Evolutionary conservation across 2,329 filamentous ascomycete species (phyloP), one percentile per base, ranked within the genome.

Genomic region (Neofusicoccum kwambonambiense): DNA sequence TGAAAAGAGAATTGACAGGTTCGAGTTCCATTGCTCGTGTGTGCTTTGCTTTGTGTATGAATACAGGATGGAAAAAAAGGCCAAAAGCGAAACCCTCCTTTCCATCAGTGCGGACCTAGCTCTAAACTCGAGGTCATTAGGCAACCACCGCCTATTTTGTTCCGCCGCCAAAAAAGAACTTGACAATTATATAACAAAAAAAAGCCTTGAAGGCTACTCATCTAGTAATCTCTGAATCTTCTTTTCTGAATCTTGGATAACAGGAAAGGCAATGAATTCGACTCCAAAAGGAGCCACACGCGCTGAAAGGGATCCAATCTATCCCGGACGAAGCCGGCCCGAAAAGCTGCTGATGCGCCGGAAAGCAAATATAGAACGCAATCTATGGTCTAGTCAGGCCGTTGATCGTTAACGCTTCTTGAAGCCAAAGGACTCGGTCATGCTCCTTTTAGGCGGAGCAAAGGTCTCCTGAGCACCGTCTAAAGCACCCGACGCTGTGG

Each of bases 21-120:
- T 34, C 52, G 39, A 58, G 15, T 35, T 58, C 44, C 54, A 19
- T 45, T 13, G 19, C 54, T 45, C 39, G 39, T 45, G 39, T 58
- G 22, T 58, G 39, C 54, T 58, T 51, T 44, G 54, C 54, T 58
- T 58, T 45, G 52, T 56, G 35, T 56, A 58, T 58, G 54, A 45
- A 44, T 58, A 58, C 54, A 58, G 31, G 39, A 58, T 13, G n/a
- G 13, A 9, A 44, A 22, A 15, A 17, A 34, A 31, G 54, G 54
- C 19, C 54, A 42, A 58, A 45, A 34, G 54, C 54, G 44, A 34
- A 58, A 42, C 39, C 27, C 13, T 54, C 50, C 19, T 45, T n/a
- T 19, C 54, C 39, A 44, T 34, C 39, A 1, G 4, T 19, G 11
- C 15, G 0, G 22, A 9, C 47, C 9, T 34, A 1, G 45, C 45